These are phyloP conservation scores for Aspergillus ochraceus DNA, from an alignment of 2,329 filamentous ascomycete genomes.

Conservation along the genomic window DNA sequence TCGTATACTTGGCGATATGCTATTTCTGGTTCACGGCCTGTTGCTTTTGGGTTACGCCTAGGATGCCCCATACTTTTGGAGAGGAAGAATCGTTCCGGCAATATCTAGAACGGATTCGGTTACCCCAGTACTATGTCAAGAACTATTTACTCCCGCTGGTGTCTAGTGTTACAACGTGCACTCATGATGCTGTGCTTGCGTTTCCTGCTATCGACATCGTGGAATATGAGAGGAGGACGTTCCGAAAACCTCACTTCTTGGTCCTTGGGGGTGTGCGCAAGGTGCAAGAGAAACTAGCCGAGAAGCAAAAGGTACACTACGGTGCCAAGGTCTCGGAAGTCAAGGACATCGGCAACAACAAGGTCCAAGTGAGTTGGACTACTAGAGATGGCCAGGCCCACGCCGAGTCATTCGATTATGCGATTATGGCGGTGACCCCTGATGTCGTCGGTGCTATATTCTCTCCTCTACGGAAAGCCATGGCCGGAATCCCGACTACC, in stretches of 20 bases:
- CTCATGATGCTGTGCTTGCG: constrained; percentile 21
- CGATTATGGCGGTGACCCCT: constrained; percentile 58
- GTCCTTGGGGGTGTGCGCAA: constrained; percentile 20
- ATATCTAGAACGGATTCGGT: constrained; percentile 8
- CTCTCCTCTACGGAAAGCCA: constrained; percentile 34
- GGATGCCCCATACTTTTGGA: background rate
- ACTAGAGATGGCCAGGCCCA: constrained; percentile 13
- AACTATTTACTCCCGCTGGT: constrained; percentile 34
- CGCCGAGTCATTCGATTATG: constrained; percentile 24
- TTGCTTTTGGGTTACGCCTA: constrained; percentile 13
- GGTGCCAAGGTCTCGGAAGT: constrained; percentile 12
- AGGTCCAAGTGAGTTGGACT: constrained; percentile 9
- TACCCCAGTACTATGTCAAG: constrained; percentile 9
- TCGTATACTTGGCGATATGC: constrained; percentile 10
- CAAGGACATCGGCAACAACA: background rate
- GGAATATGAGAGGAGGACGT: constrained; percentile 20
- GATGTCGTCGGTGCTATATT: constrained; percentile 54
- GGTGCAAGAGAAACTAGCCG: constrained; percentile 16
- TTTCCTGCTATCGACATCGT: constrained; percentile 24
- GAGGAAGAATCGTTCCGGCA: constrained; percentile 10
- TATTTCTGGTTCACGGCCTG: constrained; percentile 17
- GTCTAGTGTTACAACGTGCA: constrained; percentile 23
- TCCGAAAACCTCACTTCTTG: constrained; percentile 21
- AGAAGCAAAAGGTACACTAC: constrained; percentile 13
- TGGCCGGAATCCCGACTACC: background rate